A percentile compares a stretch with the other conserved stretches of the same genome.
These are phyloP conservation scores for Nothomitra cinnamomea DNA, from an alignment of 2,329 filamentous ascomycete genomes.

Conservation along the genomic window DNA sequence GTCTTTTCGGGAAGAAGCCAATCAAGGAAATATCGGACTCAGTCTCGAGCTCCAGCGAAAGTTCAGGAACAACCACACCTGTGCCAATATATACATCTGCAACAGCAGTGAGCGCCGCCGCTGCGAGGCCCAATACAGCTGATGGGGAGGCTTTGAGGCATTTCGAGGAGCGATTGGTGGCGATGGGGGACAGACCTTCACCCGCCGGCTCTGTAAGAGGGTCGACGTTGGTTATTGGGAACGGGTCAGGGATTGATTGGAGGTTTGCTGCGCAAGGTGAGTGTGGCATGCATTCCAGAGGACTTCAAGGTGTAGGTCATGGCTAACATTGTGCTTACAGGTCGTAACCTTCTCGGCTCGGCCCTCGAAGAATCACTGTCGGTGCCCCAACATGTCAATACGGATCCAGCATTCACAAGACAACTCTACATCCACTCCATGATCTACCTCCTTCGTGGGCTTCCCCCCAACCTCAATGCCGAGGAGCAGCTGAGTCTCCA, in stretches of 20 bases:
- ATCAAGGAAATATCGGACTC: constrained; percentile 9
- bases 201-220: constrained; percentile 11
- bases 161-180: not conserved
- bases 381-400: constrained; percentile 13
- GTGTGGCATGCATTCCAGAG: not conserved
- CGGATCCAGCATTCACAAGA: constrained; percentile 31
- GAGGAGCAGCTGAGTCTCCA: constrained; percentile 37
- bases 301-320: not conserved
- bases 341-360: constrained; percentile 29
- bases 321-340: constrained; percentile 15
- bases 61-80: not conserved
- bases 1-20: not conserved
- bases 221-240: constrained; percentile 14
- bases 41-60: not conserved
- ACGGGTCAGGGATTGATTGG: constrained; percentile 29
- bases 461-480: constrained; percentile 38
- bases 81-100: constrained; percentile 24
- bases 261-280: constrained; percentile 34
- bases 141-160: not conserved
- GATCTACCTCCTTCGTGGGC: constrained; percentile 44
- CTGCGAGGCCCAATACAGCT: not conserved
- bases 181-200: not conserved
- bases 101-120: constrained; percentile 10
- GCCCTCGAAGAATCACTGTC: constrained; percentile 28
- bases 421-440: constrained; percentile 47